Evolutionary conservation across 1,139 yeast species (phyloP).

Genomic region (Magnusiomyces suaveolens): DNA sequence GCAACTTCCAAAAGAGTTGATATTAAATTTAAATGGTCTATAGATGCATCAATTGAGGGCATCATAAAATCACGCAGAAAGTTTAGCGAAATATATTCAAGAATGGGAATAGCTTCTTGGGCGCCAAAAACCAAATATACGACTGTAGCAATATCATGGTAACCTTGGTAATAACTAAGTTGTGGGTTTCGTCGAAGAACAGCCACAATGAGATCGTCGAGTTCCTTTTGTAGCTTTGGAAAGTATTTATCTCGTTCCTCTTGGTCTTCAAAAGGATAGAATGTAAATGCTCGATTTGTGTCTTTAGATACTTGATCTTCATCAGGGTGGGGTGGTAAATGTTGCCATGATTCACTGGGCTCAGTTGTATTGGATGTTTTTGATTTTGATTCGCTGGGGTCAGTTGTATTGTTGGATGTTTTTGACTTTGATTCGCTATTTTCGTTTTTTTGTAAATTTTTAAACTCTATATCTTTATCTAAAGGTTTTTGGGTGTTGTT

Average conservation of each 20-base stretch:
- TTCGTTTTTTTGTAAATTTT: too few species aligned
- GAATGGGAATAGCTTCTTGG: conserved; percentile 31
- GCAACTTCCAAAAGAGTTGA: conserved; percentile 47
- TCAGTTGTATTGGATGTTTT: not conserved
- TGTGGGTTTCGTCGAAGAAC: conserved; percentile 53
- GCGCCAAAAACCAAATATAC: conserved; percentile 31
- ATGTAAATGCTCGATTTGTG: conserved; percentile 55
- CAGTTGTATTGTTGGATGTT: too few species aligned
- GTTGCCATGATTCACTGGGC: conserved; percentile 12
- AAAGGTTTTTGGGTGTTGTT: too few species aligned
- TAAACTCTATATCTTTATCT: too few species aligned
- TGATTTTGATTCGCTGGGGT: too few species aligned
- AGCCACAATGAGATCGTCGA: conserved; percentile 43
- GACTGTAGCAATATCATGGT: conserved; percentile 74
- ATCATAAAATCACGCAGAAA: conserved; percentile 83
- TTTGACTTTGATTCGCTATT: too few species aligned
- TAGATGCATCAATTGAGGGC: conserved; percentile 53
- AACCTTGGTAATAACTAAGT: conserved; percentile 81
- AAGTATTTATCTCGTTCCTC: conserved; percentile 18
- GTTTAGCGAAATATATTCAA: conserved; percentile 50
- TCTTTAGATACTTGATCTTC: conserved; percentile 74
- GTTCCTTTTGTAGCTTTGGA: conserved; percentile 12
- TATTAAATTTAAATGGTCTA: conserved; percentile 54
- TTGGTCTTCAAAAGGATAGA: conserved; percentile 19
- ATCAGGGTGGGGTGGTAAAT: conserved; percentile 47